Conservation (phyloP, 1,284 basidiomycete species). For the Cutaneotrichosporon cavernicola region DNA sequence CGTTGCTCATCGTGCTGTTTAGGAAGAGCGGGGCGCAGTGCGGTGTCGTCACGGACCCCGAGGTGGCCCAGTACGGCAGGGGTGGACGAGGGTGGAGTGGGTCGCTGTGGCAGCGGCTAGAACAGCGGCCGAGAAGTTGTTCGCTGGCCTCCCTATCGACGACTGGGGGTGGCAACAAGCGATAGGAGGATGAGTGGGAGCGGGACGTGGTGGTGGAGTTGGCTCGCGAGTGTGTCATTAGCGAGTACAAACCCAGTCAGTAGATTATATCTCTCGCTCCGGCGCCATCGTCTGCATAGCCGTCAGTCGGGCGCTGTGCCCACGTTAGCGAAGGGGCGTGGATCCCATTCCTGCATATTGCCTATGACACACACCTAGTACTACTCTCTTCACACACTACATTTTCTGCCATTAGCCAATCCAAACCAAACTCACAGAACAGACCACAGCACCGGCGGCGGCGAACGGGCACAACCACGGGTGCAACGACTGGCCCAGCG, state of each 20-base stretch:
- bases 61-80: no score
- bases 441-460: conserved; percentile 17
- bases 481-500: conserved; percentile 3
- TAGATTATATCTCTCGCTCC: not conserved
- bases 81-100: not conserved
- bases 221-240: no score
- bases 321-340: no score
- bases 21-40: not conserved
- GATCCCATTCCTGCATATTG: not conserved
- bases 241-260: not conserved
- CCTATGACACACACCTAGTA: not conserved
- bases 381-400: not conserved
- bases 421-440: conserved; percentile 4
- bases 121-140: no score
- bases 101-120: no score
- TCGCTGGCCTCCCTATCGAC: no score
- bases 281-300: no score
- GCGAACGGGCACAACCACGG: not conserved
- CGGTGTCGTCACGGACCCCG: not conserved
- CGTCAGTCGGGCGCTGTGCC: no score
- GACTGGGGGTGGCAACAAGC: no score
- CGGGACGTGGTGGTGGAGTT: no score
- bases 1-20: no score
- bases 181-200: no score
- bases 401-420: not conserved